These are phyloP conservation scores for Xylaria digitata DNA, from an alignment of 2,329 filamentous ascomycete genomes.

Conservation along the genomic window DNA sequence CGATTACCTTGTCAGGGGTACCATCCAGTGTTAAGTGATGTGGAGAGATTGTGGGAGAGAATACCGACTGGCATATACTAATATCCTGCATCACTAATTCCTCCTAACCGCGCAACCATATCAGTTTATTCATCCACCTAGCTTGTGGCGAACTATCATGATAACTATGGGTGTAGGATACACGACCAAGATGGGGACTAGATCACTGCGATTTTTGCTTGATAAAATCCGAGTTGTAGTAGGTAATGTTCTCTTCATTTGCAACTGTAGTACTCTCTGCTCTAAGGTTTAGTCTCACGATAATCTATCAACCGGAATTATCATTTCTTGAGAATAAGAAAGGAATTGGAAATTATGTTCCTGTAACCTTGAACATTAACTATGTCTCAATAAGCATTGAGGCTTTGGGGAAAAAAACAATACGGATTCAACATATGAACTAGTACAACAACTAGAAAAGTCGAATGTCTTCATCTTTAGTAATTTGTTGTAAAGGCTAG, in stretches of 20 bases:
- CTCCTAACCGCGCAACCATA: background rate
- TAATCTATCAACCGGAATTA: too few relatives aligned
- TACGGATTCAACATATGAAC: background rate
- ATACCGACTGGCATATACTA: background rate
- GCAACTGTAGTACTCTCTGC: background rate
- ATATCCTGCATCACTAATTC: background rate
- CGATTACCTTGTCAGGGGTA: background rate
- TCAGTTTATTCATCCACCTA: background rate
- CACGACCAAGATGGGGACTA: background rate
- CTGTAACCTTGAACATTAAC: background rate
- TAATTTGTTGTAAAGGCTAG: background rate
- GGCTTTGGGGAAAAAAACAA: too few relatives aligned
- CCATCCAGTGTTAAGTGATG: background rate
- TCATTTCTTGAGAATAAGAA: background rate
- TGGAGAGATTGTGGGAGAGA: background rate
- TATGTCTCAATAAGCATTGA: background rate
- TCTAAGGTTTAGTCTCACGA: too few relatives aligned
- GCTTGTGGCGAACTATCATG: background rate
- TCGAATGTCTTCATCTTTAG: background rate
- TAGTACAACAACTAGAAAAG: background rate
- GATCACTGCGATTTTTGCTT: background rate
- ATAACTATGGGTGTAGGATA: background rate
- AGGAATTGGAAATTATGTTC: too few relatives aligned
- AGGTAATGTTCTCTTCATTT: too few relatives aligned
- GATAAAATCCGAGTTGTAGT: background rate